Percentiles rank a stretch among this genome's conserved stretches.
Evolutionary conservation across 345 rosid species (phyloP).

Genomic region (Microthlaspi erraticum): DNA sequence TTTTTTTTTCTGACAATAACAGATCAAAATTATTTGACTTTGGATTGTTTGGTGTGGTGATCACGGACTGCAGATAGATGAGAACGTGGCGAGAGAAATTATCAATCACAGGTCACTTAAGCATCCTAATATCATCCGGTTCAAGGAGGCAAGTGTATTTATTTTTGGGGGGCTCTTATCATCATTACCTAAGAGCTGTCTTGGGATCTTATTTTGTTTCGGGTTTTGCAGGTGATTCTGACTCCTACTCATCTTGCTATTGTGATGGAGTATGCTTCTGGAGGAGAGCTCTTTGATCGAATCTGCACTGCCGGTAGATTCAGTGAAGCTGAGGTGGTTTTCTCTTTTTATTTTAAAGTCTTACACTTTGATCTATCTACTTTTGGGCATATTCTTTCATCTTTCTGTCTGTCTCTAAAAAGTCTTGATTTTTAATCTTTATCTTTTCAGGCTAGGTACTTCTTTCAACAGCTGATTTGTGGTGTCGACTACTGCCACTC

Average conservation of each 20-base stretch:
- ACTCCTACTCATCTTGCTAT: conserved; percentile 65
- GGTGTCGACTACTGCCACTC: conserved; percentile 87
- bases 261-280: conserved; percentile 93
- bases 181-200: background rate
- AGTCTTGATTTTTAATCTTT: conserved; percentile 6
- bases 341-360: background rate
- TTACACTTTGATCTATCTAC: conserved; percentile 20
- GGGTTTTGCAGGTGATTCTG: conserved; percentile 45
- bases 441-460: conserved; percentile 73
- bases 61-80: conserved; percentile 67
- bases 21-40: background rate
- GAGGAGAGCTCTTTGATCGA: conserved; percentile 86
- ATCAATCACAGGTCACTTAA: conserved; percentile 89
- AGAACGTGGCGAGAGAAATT: conserved; percentile 92
- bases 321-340: conserved; percentile 81
- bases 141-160: conserved; percentile 70
- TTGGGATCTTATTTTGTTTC: conserved; percentile 17
- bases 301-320: conserved; percentile 86
- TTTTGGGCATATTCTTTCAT: background rate
- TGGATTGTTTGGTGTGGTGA: conserved; percentile 28
- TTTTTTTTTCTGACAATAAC: background rate
- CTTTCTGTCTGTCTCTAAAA: background rate
- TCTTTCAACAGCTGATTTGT: conserved; percentile 89
- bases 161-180: background rate
- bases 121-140: conserved; percentile 87